A percentile compares a stretch with the other conserved stretches of the same genome.
These are phyloP conservation scores for Zymoseptoria crescenta DNA, from an alignment of 2,329 filamentous ascomycete species.

Conservation along the genomic window DNA sequence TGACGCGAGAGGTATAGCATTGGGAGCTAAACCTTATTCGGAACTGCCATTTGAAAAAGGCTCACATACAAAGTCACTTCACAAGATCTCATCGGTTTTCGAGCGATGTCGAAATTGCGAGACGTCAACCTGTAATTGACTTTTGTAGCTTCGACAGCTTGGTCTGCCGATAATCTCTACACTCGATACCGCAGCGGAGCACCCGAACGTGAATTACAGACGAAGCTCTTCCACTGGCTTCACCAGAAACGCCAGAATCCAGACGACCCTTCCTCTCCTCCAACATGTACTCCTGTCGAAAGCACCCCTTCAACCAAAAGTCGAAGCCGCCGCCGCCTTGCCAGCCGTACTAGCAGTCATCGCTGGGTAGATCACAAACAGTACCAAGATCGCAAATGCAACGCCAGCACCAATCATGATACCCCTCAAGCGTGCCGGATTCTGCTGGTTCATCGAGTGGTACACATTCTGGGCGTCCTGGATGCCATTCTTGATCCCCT, in stretches of 20 bases:
- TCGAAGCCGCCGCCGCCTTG: not conserved
- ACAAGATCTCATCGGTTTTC: not conserved
- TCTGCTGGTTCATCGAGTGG: conserved; percentile 73
- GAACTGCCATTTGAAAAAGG: not conserved
- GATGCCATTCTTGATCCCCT: conserved; percentile 69
- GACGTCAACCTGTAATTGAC: not conserved
- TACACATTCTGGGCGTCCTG: conserved; percentile 66
- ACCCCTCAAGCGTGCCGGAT: conserved; percentile 70
- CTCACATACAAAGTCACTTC: not conserved
- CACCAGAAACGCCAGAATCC: not conserved
- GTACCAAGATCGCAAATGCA: conserved; percentile 59
- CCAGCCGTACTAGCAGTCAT: not conserved
- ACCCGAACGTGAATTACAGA: not conserved
- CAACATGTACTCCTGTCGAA: not conserved
- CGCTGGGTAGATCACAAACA: conserved; percentile 29
- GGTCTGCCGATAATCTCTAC: not conserved
- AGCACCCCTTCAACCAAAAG: not conserved
- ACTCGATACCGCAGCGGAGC: not conserved
- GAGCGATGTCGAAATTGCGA: not conserved
- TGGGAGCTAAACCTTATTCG: not conserved
- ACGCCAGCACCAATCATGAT: conserved; percentile 58
- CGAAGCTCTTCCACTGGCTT: not conserved
- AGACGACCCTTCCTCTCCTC: not conserved
- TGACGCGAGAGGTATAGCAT: not conserved
- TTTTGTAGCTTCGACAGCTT: not conserved